phyloP scores from a whole-genome alignment of 805 yeast genomes.

The Schizosaccharomyces japonicus region DNA sequence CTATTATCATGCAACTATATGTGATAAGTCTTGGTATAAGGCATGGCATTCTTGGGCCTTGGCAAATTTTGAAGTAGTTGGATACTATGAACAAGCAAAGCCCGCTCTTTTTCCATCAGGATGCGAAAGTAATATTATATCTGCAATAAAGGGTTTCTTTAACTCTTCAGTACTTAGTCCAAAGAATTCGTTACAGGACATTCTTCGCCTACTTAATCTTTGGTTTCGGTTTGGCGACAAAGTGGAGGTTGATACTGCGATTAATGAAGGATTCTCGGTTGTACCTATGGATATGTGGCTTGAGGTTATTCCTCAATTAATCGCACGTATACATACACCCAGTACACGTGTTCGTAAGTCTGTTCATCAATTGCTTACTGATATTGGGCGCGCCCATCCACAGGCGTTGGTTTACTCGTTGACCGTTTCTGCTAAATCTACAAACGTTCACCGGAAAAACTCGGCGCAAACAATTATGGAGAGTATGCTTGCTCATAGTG shows the following conservation, averaged over 20 bases:
- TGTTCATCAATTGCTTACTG: conserved; percentile 54
- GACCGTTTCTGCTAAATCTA: conserved; percentile 87
- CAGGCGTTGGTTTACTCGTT: conserved; percentile 89
- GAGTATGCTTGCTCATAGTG: conserved; percentile 72
- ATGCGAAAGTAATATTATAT: conserved; percentile 71
- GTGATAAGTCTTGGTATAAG: conserved; percentile 80
- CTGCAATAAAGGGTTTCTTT: conserved; percentile 89
- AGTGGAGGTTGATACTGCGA: conserved; percentile 72
- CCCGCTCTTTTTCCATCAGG: conserved; percentile 18
- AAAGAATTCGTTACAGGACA: conserved; percentile 77
- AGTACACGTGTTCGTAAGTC: conserved; percentile 62
- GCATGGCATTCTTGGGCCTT: conserved; percentile 99
- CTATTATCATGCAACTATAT: conserved; percentile 77
- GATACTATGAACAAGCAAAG: conserved; percentile 22
- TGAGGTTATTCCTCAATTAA: conserved; percentile 83
- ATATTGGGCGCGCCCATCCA: conserved; percentile 89
- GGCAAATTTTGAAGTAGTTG: conserved; percentile 86
- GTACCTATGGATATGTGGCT: conserved; percentile 84
- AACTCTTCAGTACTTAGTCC: conserved; percentile 73
- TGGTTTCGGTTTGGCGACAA: conserved; percentile 95
- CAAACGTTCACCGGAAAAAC: conserved; percentile 62
- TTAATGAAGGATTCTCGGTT: conserved; percentile 72
- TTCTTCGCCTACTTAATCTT: conserved; percentile 62
- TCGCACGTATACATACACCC: conserved; percentile 90
- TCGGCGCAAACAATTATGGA: conserved; percentile 84